Evolutionary conservation across 495 filamentous ascomycete species (phyloP), one percentile per base, ranked within the genome.

Genomic region (Baudoinia panamericana): DNA sequence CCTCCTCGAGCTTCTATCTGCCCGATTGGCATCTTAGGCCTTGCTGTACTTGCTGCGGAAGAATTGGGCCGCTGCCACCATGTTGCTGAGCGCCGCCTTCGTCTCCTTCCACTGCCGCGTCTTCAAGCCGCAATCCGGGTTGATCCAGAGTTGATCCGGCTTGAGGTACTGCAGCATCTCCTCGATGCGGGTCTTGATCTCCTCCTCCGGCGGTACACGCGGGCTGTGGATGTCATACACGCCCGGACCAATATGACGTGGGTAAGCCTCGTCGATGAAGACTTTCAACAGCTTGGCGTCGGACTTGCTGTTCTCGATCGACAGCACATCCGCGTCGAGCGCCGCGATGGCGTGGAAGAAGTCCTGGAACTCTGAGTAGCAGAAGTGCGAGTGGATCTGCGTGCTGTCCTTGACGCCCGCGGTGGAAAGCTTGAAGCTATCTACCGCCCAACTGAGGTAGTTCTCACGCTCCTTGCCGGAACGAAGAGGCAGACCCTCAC

Each of bases 291-390:
- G 77, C 79, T 97, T 97, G 55, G 92, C 86, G 64, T 97, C 90
- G 47, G 83, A 92, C 81, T 96, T 96, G 76, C 80, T 87, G 82
- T 96, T 96, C 79, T 97, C 90, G 57, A 97, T 97, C 58, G 79
- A 86, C 52, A 97, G 78, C 41, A 97, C 90, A 70, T 97, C 90
- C 52, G 90, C 86, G 61, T 97, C 90, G 43, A 97, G 74, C 29
- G 92, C 92, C 46, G 92, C 85, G 52, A 97, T 97, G 65, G 90
- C 88, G 63, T 96, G 83, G 82, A 97, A 97, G 76, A 97, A 97
- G 73, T 97, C 90, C 69, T 97, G 90, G 82, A 97, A 97, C 72
- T 97, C 90, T 31, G 86, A 94, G 78, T 97, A 97, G 66, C 90
- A 97, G 85, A 97, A 97, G 72, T 97, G 90, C 36, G 85, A 94